phyloP scores from a whole-genome alignment of 345 rosid genomes.

The Rhodomyrtus tomentosa region DNA sequence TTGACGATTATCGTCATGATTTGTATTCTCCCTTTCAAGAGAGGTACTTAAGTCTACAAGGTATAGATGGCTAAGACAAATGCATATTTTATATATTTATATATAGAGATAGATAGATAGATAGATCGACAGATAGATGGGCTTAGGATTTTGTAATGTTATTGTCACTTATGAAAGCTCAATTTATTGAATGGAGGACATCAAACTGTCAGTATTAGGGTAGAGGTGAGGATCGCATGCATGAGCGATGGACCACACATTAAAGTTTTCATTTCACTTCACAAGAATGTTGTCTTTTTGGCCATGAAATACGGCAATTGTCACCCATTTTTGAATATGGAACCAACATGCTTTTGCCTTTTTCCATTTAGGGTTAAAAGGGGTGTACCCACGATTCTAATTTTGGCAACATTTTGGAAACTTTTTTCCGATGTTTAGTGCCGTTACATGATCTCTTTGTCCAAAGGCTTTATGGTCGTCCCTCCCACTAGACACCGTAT shows the following conservation, averaged over 20 bases:
- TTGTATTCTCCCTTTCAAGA: neutral
- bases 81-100: neutral
- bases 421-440: neutral
- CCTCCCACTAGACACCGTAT: neutral
- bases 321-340: neutral
- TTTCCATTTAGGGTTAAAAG: neutral
- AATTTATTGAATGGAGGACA: neutral
- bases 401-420: neutral
- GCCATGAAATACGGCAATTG: neutral
- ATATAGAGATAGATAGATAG: neutral
- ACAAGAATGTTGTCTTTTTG: neutral
- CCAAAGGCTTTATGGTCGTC: neutral
- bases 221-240: neutral
- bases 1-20: neutral
- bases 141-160: neutral
- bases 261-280: neutral
- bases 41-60: neutral
- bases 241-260: neutral
- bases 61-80: neutral
- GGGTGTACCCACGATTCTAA: neutral
- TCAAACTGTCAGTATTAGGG: neutral
- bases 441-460: neutral
- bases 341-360: neutral
- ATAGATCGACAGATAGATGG: neutral
- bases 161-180: neutral